Evolutionary conservation across 192 early-diverging fungal species (phyloP), one percentile per base, ranked within the genome.

Genomic region (Backusella circina): DNA sequence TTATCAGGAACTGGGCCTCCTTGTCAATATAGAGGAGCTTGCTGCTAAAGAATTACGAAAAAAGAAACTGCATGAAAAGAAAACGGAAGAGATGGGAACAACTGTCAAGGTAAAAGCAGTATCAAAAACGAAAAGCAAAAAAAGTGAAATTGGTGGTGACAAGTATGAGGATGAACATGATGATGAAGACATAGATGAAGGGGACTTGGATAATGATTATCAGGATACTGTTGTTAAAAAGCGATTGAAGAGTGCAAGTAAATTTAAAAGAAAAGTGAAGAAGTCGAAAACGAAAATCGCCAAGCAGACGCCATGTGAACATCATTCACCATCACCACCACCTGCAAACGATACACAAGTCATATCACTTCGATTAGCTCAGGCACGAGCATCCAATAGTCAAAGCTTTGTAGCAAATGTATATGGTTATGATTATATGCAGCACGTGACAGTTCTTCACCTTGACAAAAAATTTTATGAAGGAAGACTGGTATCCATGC

Each of bases 391-490:
- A 30, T 41, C 69, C 36, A 44, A 64, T 31, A 41, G 41, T 16
- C 70, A 71, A 65, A 72, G 35, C 18, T 76, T 80, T 72, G 69
- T 77, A n/a, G 77, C 80, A 3, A 82, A 82, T 67, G 74, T 78
- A 18, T 82, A 82, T 67, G 80, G 80, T 12, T 83, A 79, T 37
- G 72, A 79, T 13, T 80, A 77, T 65, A 76, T 79, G 71, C 82
- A 83, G 35, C 82, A 86, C 41, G 82, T 84, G 16, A 76, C 79
- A 26, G 75, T 83, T 0, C 70, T 79, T 6, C 79, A 86, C 28
- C 71, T 81, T n/a, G 76, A 73, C 12, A 79, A 79, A 16, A 75
- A 73, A 38, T 79, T 81, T 70, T 82, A 82, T 36, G 80, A 81
- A 70, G 82, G 80, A 28, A 75, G 80, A 36, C 39, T 86, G 7